Evolutionary conservation across 2,329 filamentous ascomycete genomes (phyloP), one percentile per base, ranked within the genome.

Genomic region (Trichophyton rubrum): DNA sequence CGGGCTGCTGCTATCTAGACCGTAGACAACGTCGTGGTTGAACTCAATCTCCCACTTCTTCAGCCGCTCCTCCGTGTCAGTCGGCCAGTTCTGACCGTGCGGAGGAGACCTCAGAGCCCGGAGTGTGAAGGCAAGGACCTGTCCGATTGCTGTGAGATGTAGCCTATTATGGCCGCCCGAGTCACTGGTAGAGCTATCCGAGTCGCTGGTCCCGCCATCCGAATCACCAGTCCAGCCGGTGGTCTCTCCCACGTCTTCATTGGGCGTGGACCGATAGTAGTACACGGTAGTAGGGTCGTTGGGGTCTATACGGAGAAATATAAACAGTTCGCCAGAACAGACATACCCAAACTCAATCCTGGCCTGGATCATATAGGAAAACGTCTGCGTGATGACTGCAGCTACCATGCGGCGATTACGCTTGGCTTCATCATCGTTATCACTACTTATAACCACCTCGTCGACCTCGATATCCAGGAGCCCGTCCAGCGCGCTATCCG

Each of bases 331-430:
- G 13, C 75, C 74, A 2, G 74, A 79, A 15, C 70, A 73, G 27
- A 80, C 60, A 30, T 72, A 68, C 13, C 78, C 72, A 63, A 77
- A 78, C 60, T 77, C 72, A 7, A 79, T 68, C 0, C 78, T 74
- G 11, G 67, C 68, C 57, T 76, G 64, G 7, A 81, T 72, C 73
- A 82, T 82, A 66, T 80, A 80, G 40, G 77, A 72, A 64, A 77
- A 81, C 0, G 72, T 74, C 66, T 81, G 74, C 2, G 76, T 76
- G 40, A 81, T 66, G 8, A 78, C 73, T 33, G 78, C 73, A 7
- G 73, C 71, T 0, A 74, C 68, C 2, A 77, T 68, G 60, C 67
- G 72, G 55, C 75, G 72, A 22, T 3, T 6, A 9, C 4, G 2
- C 17, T 38, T 24, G 3, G 11, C 24, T 4, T 61, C 69, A 9